These are phyloP conservation scores for Panaeolus cyanescens DNA, from an alignment of 768 basidiomycete genomes.

Conservation along the genomic window DNA sequence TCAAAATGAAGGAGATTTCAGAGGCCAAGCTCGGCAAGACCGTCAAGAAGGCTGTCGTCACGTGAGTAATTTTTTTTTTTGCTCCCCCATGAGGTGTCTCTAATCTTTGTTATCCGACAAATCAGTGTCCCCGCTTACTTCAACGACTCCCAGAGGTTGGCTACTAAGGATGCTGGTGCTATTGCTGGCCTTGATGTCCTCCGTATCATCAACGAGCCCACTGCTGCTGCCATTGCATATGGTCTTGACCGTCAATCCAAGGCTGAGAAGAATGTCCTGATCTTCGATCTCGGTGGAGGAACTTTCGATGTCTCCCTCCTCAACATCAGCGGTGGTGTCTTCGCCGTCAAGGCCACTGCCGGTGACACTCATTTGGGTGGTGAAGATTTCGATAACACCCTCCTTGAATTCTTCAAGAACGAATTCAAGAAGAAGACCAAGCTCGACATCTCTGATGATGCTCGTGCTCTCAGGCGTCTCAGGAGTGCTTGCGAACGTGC, in stretches of 20 bases:
- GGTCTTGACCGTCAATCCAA: slow-evolving; percentile 96
- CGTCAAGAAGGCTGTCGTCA: slow-evolving; percentile 98
- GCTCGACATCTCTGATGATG: slow-evolving; percentile 94
- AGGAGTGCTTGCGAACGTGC: slow-evolving; percentile 99
- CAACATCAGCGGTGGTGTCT: slow-evolving; percentile 97
- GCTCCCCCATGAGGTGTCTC: not conserved
- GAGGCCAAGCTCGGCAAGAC: slow-evolving; percentile 99
- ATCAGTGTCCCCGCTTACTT: slow-evolving; percentile 91
- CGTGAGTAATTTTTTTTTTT: slow-evolving; percentile 53
- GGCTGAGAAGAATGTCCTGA: slow-evolving; percentile 96
- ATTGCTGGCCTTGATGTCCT: slow-evolving; percentile 99
- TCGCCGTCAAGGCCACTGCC: slow-evolving; percentile 98
- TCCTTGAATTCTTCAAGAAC: slow-evolving; percentile 98
- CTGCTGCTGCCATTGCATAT: slow-evolving; percentile 98
- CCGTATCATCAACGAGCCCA: slow-evolving; percentile 99
- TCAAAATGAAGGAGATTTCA: slow-evolving; percentile 99
- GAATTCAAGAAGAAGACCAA: slow-evolving; percentile 99
- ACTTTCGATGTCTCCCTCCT: slow-evolving; percentile 99
- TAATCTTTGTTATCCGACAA: slow-evolving; percentile 9
- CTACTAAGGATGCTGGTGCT: slow-evolving; percentile 98
- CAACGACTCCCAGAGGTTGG: slow-evolving; percentile 99
- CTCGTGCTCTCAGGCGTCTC: slow-evolving; percentile 94
- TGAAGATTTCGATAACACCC: slow-evolving; percentile 99
- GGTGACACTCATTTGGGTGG: slow-evolving; percentile 99
- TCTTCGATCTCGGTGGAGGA: slow-evolving; percentile 99